Evolutionary conservation across 805 yeast species (phyloP), one percentile per base, ranked within the genome.

Genomic region (Wickerhamiella sorbophila): DNA sequence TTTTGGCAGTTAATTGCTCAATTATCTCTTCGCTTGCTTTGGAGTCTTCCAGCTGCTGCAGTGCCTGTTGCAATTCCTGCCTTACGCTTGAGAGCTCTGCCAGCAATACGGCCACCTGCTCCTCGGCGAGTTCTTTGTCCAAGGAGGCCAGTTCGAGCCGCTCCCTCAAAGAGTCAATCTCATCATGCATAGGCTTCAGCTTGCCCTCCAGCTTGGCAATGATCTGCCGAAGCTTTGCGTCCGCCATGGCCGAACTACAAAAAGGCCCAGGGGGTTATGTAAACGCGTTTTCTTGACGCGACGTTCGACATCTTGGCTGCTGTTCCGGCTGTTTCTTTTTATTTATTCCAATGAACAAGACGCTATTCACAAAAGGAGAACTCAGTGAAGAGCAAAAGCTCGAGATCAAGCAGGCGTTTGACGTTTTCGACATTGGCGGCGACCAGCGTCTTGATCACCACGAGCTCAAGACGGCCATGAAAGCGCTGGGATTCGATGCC

Each of bases 391-490:
- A 37, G 18, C 40, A 29, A 17, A 15, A 24, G n/a, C 18, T 14
- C 8, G 40, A 27, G 9, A 31, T 31, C 12, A 27, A 29, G 12
- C 34, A 87, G 56, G 96, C 96, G 2, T 88, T 88, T 57, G 72
- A 79, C 39, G 66, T 88, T 26, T 91, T 91, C 60, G 98, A 91
- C 56, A 78, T 84, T 81, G 85, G 91, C 61, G 76, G 75, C 45
- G 97, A 91, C 58, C 94, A 95, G 3, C 72, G 69, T 49, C 68
- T 91, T 40, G 96, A 91, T 54, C 88, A 82, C 59, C 97, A 91
- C 55, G 97, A 88, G 53, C 66, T 85, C 49, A 87, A 85, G 61
- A 95, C 86, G 16, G 96, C 98, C 0, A 75, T 91, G 65, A 66
- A 94, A 42, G 98, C 98, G 0, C 67, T 91, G 33, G 98, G 98